Percentiles rank a stretch among this genome's conserved stretches.
Evolutionary conservation across 2,329 filamentous ascomycete genomes (phyloP).

Genomic region (Colletotrichum simmondsii): DNA sequence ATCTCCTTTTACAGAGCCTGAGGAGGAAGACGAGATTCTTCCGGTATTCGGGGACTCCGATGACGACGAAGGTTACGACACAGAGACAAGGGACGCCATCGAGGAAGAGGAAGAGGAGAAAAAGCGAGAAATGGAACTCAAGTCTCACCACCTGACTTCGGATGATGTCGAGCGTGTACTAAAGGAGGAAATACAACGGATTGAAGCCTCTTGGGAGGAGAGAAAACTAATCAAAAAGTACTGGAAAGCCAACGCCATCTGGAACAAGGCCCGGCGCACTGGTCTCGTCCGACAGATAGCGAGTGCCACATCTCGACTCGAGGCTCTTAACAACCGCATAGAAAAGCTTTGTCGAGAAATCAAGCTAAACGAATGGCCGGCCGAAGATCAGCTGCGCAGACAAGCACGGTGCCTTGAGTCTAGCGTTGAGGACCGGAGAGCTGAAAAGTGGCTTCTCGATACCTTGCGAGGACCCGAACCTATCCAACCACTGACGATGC

Average conservation of each 20-base stretch:
- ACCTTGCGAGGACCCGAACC: constrained; percentile 57
- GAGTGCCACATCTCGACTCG: constrained; percentile 53
- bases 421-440: constrained; percentile 71
- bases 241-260: constrained; percentile 68
- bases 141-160: constrained; percentile 46
- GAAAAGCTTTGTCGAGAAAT: constrained; percentile 66
- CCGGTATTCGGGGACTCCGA: constrained; percentile 41
- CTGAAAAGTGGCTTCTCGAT: constrained; percentile 61
- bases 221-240: constrained; percentile 66
- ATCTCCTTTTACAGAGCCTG: constrained; percentile 64
- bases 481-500: constrained; percentile 44
- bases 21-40: constrained; percentile 50
- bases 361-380: constrained; percentile 61
- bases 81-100: constrained; percentile 71
- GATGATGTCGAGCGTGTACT: constrained; percentile 65
- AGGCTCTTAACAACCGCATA: constrained; percentile 62
- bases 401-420: constrained; percentile 71
- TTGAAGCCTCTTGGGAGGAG: constrained; percentile 67
- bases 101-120: constrained; percentile 61
- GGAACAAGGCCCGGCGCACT: constrained; percentile 64
- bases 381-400: constrained; percentile 59
- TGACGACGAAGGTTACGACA: constrained; percentile 63
- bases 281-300: constrained; percentile 53
- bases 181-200: constrained; percentile 60
- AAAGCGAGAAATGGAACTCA: constrained; percentile 31